These are phyloP conservation scores for Paraphaeosphaeria sporulosa DNA, from an alignment of 2,329 filamentous ascomycete genomes.

Conservation along the genomic window DNA sequence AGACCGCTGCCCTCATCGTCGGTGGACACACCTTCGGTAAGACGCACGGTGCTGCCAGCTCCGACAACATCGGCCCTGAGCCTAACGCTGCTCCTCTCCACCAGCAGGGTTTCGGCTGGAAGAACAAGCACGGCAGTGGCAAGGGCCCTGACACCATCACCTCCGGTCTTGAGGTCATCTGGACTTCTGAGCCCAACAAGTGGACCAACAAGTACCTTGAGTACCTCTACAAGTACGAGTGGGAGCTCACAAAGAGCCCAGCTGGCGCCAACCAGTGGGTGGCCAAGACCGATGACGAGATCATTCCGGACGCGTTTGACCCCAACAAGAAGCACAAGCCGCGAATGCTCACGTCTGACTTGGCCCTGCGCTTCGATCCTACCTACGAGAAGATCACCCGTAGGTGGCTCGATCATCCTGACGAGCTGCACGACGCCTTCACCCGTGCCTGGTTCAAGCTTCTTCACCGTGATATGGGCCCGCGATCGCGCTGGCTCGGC, in stretches of 20 bases:
- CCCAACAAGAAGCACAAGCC: slow-evolving; percentile 74
- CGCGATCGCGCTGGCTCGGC: slow-evolving; percentile 73
- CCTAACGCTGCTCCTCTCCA: slow-evolving; percentile 71
- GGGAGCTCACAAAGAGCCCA: slow-evolving; percentile 78
- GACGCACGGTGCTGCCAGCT: slow-evolving; percentile 75
- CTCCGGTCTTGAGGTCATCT: slow-evolving; percentile 78
- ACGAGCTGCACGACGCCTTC: slow-evolving; percentile 74
- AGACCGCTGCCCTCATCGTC: slow-evolving; percentile 80
- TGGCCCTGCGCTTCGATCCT: slow-evolving; percentile 75
- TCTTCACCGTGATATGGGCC: slow-evolving; percentile 80
- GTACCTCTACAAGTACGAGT: slow-evolving; percentile 80
- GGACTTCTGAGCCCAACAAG: slow-evolving; percentile 78
- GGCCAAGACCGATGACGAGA: slow-evolving; percentile 70
- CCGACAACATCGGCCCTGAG: slow-evolving; percentile 70
- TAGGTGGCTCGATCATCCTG: slow-evolving; percentile 72
- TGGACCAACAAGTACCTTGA: slow-evolving; percentile 79
- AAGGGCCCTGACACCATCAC: slow-evolving; percentile 78
- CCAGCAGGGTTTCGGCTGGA: slow-evolving; percentile 76
- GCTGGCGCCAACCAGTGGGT: slow-evolving; percentile 80
- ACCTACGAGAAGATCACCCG: slow-evolving; percentile 78
- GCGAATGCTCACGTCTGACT: slow-evolving; percentile 79
- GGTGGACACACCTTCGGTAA: slow-evolving; percentile 83
- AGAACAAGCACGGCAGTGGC: slow-evolving; percentile 68
- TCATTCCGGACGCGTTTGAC: slow-evolving; percentile 77
- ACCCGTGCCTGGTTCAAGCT: slow-evolving; percentile 84